Base-by-base conservation (phyloP, 768 basidiomycete species). In the Trichaptum fuscoviolaceum region DNA sequence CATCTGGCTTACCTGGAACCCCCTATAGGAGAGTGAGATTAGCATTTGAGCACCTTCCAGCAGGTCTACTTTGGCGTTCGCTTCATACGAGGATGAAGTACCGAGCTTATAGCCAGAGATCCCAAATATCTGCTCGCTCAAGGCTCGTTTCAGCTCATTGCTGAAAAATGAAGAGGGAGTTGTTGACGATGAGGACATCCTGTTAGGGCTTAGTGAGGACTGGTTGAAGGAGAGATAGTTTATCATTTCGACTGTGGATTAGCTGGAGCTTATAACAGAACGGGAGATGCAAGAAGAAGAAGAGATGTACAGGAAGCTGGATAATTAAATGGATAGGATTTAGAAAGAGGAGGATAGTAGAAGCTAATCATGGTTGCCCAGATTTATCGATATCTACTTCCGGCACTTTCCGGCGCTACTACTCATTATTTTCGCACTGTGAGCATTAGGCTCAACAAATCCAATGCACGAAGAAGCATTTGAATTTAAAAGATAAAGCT, bases 91-190 rank as follows among this genome's bases (percentile, higher is more conserved):
- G 30, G 24, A 25, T 23, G 25, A 61, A 24, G 24, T 18, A 17
- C 25, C 30, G 59, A 61, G 59, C 59, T 25, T 34, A 34, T 25
- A 61, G 23, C 59, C 59, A 61, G 24, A 25, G 59, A 61, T 61
- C 30, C 59, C 59, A 17, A 61, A 61, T 15, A 23, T 17, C 23
- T 61, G 59, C 59, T 61, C 59, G 10, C 30, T 23, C 30, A 61
- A 61, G 23, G 15, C 59, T 25, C 24, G 24, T 61, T 34, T 25
- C 25, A 61, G 59, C 30, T 61, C 59, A 34, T 61, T 23, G 24
- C 5, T 61, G 59, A 61, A 61, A 23, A 61, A 61, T 17, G 59
- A 61, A 25, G 59, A 18, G 24, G 59, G 59, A 17, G 15, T 61
- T 25, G 59, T 25, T 2, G 10, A 18, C 24, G 24, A 25, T 58